phyloP scores from a whole-genome alignment of 257 asterid species.

The Schizonepeta tenuifolia region DNA sequence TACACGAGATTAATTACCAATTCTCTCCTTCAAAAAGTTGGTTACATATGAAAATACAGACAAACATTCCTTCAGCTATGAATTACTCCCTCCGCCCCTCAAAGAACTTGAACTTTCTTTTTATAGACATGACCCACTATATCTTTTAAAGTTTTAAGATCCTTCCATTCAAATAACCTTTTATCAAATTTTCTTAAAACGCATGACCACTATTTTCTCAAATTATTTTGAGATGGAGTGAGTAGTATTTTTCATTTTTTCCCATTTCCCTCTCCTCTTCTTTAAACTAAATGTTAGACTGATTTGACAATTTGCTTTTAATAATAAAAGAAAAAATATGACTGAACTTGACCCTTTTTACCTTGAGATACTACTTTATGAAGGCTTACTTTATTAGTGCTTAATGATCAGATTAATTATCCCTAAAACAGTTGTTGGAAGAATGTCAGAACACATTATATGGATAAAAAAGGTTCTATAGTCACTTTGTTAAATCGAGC shows the following conservation, averaged over 20 bases:
- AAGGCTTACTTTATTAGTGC: slow-evolving; percentile 25
- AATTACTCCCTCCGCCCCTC: no score
- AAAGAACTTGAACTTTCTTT: no score
- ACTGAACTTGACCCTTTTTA: slow-evolving; percentile 38
- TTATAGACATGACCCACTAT: no score
- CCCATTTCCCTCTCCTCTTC: not conserved
- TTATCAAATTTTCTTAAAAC: no score
- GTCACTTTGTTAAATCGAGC: slow-evolving; percentile 21
- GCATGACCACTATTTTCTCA: no score
- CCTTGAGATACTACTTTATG: slow-evolving; percentile 27
- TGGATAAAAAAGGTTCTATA: slow-evolving; percentile 21
- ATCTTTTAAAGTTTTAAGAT: no score
- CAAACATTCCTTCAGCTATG: slow-evolving; percentile 27
- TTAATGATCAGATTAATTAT: slow-evolving; percentile 38
- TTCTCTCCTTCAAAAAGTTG: not conserved
- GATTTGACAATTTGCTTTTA: slow-evolving; percentile 30
- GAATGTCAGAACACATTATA: slow-evolving; percentile 29
- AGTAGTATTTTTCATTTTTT: not conserved
- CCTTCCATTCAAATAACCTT: no score
- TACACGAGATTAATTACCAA: not conserved
- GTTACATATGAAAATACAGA: not conserved
- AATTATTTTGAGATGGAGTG: no score
- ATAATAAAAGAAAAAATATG: not conserved
- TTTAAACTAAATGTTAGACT: slow-evolving; percentile 13
- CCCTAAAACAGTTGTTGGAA: slow-evolving; percentile 24